A percentile compares a stretch with the other conserved stretches of the same genome.
Evolutionary conservation across 805 yeast genomes (phyloP).

Genomic region (Kodamaea kaohsiungensis): DNA sequence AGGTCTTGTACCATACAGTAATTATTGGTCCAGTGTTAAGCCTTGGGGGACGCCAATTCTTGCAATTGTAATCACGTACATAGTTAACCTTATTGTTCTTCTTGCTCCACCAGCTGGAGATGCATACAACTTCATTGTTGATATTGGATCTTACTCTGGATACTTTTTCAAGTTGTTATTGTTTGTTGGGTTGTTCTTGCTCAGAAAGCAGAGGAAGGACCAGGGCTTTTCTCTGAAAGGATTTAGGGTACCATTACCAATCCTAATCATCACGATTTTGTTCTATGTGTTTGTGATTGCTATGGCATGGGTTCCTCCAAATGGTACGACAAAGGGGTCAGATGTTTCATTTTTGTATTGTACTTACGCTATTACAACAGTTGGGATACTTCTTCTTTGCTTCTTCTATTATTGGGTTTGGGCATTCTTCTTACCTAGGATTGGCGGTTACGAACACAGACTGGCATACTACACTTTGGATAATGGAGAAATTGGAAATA

Average conservation of each 20-base stretch:
- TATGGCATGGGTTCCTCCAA: slow-evolving; percentile 46
- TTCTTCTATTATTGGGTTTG: slow-evolving; percentile 36
- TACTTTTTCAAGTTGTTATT: slow-evolving; percentile 29
- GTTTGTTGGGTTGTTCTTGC: slow-evolving; percentile 27
- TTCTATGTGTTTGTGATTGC: slow-evolving; percentile 39
- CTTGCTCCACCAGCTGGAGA: slow-evolving; percentile 38
- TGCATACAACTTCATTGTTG: slow-evolving; percentile 34
- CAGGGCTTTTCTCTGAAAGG: slow-evolving; percentile 32
- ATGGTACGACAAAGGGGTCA: slow-evolving; percentile 38
- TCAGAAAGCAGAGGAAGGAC: slow-evolving; percentile 31
- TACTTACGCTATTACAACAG: slow-evolving; percentile 40
- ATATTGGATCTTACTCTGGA: slow-evolving; percentile 30
- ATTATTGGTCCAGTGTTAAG: slow-evolving; percentile 29
- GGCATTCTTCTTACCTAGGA: slow-evolving; percentile 35
- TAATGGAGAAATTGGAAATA: slow-evolving; percentile 42
- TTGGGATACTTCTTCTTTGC: slow-evolving; percentile 36
- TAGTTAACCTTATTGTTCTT: slow-evolving; percentile 27
- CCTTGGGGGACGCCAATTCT: slow-evolving; percentile 34
- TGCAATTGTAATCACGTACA: slow-evolving; percentile 25
- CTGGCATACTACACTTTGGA: slow-evolving; percentile 28
- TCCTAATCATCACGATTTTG: slow-evolving; percentile 30
- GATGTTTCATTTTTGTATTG: slow-evolving; percentile 46
- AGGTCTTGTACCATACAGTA: slow-evolving; percentile 32
- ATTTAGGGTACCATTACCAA: slow-evolving; percentile 33
- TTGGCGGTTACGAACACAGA: slow-evolving; percentile 35